Conservation (phyloP, 371 early-diverging fungal species). For the Mortierella sp. region DNA sequence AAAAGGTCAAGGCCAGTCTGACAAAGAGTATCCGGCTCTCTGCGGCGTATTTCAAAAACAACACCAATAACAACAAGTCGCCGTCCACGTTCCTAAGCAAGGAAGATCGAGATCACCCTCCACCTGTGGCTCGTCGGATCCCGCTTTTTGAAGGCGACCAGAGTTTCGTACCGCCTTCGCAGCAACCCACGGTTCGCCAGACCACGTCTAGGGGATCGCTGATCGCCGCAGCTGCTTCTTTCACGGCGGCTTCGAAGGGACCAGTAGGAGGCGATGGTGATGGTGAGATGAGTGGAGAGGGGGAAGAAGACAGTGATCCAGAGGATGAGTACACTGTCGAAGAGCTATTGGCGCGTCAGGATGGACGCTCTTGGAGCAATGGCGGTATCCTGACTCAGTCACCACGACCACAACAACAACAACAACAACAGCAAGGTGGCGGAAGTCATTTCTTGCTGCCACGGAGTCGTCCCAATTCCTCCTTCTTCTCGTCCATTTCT, state of each 20-base stretch:
- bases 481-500: constrained; percentile 19
- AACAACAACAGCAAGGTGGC: constrained; percentile 14
- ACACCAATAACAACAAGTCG: neutral
- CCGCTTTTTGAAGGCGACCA: neutral
- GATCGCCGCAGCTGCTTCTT: neutral
- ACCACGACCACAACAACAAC: constrained; percentile 8
- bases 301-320: constrained; percentile 15
- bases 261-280: neutral
- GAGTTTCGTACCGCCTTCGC: neutral
- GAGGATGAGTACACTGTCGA: constrained; percentile 36
- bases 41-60: constrained; percentile 27
- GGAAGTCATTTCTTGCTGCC: neutral
- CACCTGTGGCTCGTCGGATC: neutral
- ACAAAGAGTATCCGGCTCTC: constrained; percentile 51
- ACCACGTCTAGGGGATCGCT: neutral
- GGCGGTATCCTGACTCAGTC: neutral
- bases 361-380: neutral
- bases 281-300: neutral
- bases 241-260: neutral
- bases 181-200: constrained; percentile 1
- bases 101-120: constrained; percentile 20
- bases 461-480: constrained; percentile 5
- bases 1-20: constrained; percentile 41
- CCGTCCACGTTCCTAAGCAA: neutral
- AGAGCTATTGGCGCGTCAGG: constrained; percentile 33